Conservation (phyloP, 164 flowering plant species). For the Liquidambar formosana region DNA sequence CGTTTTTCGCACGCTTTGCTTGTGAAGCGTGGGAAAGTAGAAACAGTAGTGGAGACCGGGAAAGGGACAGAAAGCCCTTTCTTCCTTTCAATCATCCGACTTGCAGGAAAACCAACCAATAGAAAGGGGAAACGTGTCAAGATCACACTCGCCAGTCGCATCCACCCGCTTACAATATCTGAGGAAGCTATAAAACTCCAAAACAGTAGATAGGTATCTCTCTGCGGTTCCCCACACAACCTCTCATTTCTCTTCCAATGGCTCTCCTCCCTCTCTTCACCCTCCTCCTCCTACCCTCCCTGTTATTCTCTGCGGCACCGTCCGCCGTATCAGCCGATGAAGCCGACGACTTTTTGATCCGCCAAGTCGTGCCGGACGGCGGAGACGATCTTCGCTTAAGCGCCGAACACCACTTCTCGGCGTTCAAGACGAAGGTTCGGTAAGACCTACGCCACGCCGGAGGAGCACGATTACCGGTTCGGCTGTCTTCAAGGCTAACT, state of each 20-base stretch:
- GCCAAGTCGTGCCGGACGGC: slow-evolving; percentile 47
- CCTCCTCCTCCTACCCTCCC: slow-evolving; percentile 18
- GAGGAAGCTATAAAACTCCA: neutral
- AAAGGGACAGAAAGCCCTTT: too few relatives aligned
- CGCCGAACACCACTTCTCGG: slow-evolving; percentile 70
- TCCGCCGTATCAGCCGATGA: slow-evolving; percentile 8
- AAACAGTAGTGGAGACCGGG: too few relatives aligned
- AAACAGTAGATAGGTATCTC: neutral
- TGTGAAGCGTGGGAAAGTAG: too few relatives aligned
- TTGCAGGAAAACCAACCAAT: neutral
- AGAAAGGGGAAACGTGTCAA: neutral
- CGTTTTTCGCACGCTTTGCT: too few relatives aligned
- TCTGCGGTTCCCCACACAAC: too few relatives aligned
- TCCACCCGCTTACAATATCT: neutral
- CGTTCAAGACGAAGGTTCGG: slow-evolving; percentile 60
- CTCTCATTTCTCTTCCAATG: slow-evolving; percentile 9
- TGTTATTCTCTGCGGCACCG: slow-evolving; percentile 10
- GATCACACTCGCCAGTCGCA: neutral
- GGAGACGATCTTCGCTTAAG: slow-evolving; percentile 43
- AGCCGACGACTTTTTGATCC: slow-evolving; percentile 41
- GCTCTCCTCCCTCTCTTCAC: slow-evolving; percentile 20
- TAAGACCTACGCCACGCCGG: slow-evolving; percentile 56
- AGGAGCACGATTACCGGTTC: slow-evolving; percentile 79
- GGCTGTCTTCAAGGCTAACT: slow-evolving; percentile 68
- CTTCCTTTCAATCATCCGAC: too few relatives aligned